Base-by-base conservation (phyloP, 1,284 basidiomycete genomes). In the Fomitopsis betulina region DNA sequence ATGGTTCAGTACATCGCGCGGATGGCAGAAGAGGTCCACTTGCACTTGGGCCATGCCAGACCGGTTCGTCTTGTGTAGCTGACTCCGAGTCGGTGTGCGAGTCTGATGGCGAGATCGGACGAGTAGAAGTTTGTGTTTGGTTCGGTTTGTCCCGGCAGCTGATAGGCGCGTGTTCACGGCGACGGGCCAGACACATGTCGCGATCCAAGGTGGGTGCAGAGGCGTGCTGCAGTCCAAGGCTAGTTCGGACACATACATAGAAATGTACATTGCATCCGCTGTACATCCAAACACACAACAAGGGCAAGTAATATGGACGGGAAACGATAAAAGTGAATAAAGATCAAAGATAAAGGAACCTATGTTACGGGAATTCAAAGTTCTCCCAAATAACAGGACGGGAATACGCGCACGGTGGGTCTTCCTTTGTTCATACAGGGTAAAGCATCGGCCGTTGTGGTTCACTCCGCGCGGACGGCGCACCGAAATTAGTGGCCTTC, bases 301-400 rank as follows among this genome's bases (percentile, higher is more conserved):
- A 65, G 62, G 64, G 53, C 57, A 53, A 58, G 61, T 53, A 61
- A 57, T 64, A 67, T 61, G 58, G 59, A 67, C 64, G 65, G 43
- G 62, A 67, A 65, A 56, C 39, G 43, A 58, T 57, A 63, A 37
- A 50, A 17, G 56, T 23, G 53, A 64, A 65, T 65, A 67, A 65
- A 65, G 49, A 51, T 33, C 33, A 56, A 63, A 38, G 40, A 21
- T 27, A 43, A 59, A 60, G 56, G 45, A 56, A 33, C 21, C 49
- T 51, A 51, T 51, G 17, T 23, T 51, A 51, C 30, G n/a, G 49
- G 49, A 51, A 51, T 47, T 27, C 58, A 53, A 58, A 60, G 50
- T 53, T 53, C 27, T 9, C 57, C 57, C 51, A 56, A 40, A 37
- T 53, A 53, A 56, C 55, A 57, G 58, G 35, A 12, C 35, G 13